A percentile compares a stretch with the other conserved stretches of the same genome.
Evolutionary conservation across 305 asterid species (phyloP).

Genomic region (Solanum chacoense): DNA sequence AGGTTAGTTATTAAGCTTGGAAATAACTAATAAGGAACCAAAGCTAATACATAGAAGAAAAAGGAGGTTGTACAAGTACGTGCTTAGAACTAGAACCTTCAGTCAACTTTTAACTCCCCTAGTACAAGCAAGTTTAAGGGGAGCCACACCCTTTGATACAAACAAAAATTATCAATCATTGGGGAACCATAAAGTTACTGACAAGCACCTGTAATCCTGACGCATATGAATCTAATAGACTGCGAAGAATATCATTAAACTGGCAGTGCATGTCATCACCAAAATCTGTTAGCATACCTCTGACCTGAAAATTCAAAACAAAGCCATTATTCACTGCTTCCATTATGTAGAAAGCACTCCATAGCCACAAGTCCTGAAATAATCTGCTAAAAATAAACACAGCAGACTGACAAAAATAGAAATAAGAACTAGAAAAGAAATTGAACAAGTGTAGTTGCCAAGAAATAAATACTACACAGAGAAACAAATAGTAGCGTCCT

Average conservation of each 20-base stretch:
- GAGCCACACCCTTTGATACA: background rate
- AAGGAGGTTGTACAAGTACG: background rate
- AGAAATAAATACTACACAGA: background rate
- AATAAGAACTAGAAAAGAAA: background rate
- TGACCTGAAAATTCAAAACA: conserved; percentile 49
- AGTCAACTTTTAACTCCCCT: background rate
- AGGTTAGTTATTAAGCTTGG: background rate
- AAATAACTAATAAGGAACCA: background rate
- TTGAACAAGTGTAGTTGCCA: background rate
- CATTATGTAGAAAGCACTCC: background rate
- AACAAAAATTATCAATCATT: background rate
- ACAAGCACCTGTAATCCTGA: conserved; percentile 62
- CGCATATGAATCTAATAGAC: conserved; percentile 72
- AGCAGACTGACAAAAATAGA: background rate
- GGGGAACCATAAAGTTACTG: background rate
- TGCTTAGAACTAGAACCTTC: background rate
- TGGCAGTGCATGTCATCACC: conserved; percentile 98
- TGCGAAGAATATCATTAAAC: conserved; percentile 91
- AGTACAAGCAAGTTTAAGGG: background rate
- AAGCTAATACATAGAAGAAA: background rate
- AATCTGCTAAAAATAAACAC: background rate
- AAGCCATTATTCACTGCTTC: background rate
- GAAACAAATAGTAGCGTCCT: background rate
- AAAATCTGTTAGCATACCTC: conserved; percentile 81
- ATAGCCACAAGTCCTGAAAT: background rate